Evolutionary conservation across 208 protist species (phyloP).

Genomic region (Wallacemonas rigidus): DNA sequence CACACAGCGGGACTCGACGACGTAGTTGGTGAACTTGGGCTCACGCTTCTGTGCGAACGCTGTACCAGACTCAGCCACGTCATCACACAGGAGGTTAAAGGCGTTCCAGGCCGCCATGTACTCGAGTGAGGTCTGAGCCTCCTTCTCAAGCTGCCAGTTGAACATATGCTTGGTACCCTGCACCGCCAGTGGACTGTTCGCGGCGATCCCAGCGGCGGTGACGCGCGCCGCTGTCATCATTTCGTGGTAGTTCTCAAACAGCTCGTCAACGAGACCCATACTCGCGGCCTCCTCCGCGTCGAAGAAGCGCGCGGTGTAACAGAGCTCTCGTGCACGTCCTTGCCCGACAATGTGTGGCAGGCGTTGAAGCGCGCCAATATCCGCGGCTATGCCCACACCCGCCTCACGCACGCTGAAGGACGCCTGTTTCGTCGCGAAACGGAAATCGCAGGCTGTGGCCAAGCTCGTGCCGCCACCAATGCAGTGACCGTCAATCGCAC

Average conservation of each 20-base stretch:
- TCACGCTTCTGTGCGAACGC: constrained; percentile 53
- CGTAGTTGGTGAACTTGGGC: constrained; percentile 65
- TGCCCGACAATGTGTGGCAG: constrained; percentile 67
- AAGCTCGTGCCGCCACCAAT: constrained; percentile 77
- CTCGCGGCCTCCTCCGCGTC: constrained; percentile 33
- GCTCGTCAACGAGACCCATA: constrained; percentile 63
- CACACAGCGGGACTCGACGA: constrained; percentile 31
- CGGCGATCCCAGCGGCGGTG: constrained; percentile 47
- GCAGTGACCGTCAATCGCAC: constrained; percentile 66
- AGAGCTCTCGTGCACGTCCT: constrained; percentile 66
- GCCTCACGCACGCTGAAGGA: constrained; percentile 70
- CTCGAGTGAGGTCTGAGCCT: constrained; percentile 43
- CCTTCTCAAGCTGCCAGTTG: constrained; percentile 55
- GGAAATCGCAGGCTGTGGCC: constrained; percentile 63
- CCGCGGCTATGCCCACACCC: constrained; percentile 66
- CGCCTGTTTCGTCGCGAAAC: constrained; percentile 52
- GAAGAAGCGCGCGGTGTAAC: constrained; percentile 63
- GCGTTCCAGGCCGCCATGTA: constrained; percentile 67
- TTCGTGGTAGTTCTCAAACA: constrained; percentile 44
- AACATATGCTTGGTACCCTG: constrained; percentile 75
- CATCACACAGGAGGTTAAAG: constrained; percentile 62
- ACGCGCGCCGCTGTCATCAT: constrained; percentile 45
- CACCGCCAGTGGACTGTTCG: constrained; percentile 68
- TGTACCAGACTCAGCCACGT: constrained; percentile 47
- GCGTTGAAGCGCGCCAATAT: constrained; percentile 76